Conservation (phyloP, 2,329 filamentous ascomycete genomes). For the Colletotrichum camelliae region DNA sequence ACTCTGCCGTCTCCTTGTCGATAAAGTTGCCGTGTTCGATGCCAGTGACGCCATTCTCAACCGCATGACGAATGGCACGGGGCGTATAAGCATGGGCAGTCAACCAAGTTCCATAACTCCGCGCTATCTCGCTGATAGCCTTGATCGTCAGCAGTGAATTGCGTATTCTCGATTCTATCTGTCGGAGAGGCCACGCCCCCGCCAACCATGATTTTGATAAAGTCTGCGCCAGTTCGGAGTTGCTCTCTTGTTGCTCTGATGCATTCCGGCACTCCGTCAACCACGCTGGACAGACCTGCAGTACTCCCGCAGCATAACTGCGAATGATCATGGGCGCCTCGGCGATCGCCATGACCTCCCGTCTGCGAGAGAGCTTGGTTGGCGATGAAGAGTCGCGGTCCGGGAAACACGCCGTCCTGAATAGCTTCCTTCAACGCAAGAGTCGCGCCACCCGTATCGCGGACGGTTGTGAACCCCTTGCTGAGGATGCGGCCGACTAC, state of each 20-base stretch:
- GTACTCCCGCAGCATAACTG: slow-evolving; percentile 50
- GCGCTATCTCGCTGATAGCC: slow-evolving; percentile 57
- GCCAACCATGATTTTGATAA: slow-evolving; percentile 66
- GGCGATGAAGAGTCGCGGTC: slow-evolving; percentile 61
- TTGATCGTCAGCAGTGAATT: slow-evolving; percentile 62
- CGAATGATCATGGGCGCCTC: slow-evolving; percentile 42
- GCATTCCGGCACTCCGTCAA: slow-evolving; percentile 61
- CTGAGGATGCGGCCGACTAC: slow-evolving; percentile 54
- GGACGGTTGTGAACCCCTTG: slow-evolving; percentile 63
- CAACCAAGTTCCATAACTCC: slow-evolving; percentile 55
- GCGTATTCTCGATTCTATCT: slow-evolving; percentile 56
- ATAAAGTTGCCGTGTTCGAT: slow-evolving; percentile 55
- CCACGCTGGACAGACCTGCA: slow-evolving; percentile 47
- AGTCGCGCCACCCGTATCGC: slow-evolving; percentile 63
- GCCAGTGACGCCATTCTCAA: slow-evolving; percentile 59
- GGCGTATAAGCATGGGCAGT: slow-evolving; percentile 65
- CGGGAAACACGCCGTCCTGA: slow-evolving; percentile 58
- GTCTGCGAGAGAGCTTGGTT: slow-evolving; percentile 61
- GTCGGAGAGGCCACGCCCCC: slow-evolving; percentile 63
- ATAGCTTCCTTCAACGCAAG: slow-evolving; percentile 62
- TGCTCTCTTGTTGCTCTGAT: slow-evolving; percentile 57
- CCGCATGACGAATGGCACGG: slow-evolving; percentile 56
- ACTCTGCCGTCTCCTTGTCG: slow-evolving; percentile 45
- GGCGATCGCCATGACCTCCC: slow-evolving; percentile 62
- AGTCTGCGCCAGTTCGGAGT: slow-evolving; percentile 60